Percentiles rank a stretch among this genome's conserved stretches.
phyloP scores from a whole-genome alignment of 768 basidiomycete species.

The Pholiota conissans region DNA sequence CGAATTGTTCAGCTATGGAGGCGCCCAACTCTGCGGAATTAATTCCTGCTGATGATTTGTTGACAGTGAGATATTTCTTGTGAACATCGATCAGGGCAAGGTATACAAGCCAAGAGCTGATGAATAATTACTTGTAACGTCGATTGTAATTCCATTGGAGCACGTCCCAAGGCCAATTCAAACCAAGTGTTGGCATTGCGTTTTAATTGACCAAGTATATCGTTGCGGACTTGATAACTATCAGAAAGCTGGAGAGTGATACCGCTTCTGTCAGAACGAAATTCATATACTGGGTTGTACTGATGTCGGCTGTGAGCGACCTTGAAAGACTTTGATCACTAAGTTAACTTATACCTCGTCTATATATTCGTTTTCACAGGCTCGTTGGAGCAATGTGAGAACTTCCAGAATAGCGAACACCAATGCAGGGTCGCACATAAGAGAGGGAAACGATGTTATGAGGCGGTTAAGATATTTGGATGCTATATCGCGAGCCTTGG shows the following conservation, averaged over 20 bases:
- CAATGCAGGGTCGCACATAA: slow-evolving; percentile 88
- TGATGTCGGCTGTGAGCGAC: slow-evolving; percentile 27
- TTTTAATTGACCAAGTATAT: slow-evolving; percentile 76
- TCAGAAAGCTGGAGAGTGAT: slow-evolving; percentile 83
- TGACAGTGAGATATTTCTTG: slow-evolving; percentile 86
- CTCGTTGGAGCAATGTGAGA: slow-evolving; percentile 81
- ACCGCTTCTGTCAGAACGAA: slow-evolving; percentile 72
- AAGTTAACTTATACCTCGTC: slow-evolving; percentile 70
- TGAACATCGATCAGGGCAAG: slow-evolving; percentile 1
- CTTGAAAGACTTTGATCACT: neutral
- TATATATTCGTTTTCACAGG: slow-evolving; percentile 87
- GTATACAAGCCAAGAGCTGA: slow-evolving; percentile 13
- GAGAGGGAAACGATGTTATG: slow-evolving; percentile 88
- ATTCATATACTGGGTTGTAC: slow-evolving; percentile 89
- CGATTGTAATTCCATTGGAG: slow-evolving; percentile 90
- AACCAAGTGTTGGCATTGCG: slow-evolving; percentile 83
- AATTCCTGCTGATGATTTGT: slow-evolving; percentile 65
- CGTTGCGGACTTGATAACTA: slow-evolving; percentile 81
- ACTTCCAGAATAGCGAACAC: slow-evolving; percentile 91
- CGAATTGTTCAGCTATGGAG: slow-evolving; percentile 84
- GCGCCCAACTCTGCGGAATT: slow-evolving; percentile 89
- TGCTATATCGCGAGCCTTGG: slow-evolving; percentile 80
- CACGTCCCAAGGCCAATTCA: slow-evolving; percentile 79
- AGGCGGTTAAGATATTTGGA: slow-evolving; percentile 81
- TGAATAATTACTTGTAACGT: slow-evolving; percentile 88